phyloP scores from a whole-genome alignment of 805 yeast species.

The Ogataea philodendri region DNA sequence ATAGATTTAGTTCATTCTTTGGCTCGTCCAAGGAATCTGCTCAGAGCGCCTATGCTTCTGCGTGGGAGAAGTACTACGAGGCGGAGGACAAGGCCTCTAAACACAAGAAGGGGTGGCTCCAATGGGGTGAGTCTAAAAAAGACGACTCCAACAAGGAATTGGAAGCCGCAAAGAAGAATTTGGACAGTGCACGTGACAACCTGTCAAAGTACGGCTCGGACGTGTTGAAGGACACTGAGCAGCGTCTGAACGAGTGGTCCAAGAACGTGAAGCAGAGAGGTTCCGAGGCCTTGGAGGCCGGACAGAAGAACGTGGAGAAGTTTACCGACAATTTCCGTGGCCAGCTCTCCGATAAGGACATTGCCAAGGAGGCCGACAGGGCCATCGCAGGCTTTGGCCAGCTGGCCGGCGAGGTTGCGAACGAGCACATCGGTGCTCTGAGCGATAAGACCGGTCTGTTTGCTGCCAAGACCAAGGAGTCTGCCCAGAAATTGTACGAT shows the following conservation, averaged over 20 bases:
- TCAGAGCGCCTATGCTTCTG: constrained; percentile 28
- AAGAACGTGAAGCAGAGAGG: constrained; percentile 14
- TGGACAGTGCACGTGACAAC: constrained; percentile 34
- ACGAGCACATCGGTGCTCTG: constrained; percentile 38
- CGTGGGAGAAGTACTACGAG: constrained; percentile 29
- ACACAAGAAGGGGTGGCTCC: constrained; percentile 36
- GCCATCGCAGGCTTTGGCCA: constrained; percentile 49
- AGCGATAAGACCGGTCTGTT: constrained; percentile 24
- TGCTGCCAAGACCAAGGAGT: constrained; percentile 21
- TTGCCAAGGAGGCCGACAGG: constrained; percentile 36
- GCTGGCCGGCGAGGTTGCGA: constrained; percentile 41
- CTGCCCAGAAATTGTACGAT: constrained; percentile 22
- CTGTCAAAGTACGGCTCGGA: constrained; percentile 26
- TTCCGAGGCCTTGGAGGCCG: constrained; percentile 16
- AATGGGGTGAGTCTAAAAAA: constrained; percentile 38
- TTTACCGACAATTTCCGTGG: constrained; percentile 19
- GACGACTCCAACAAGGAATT: constrained; percentile 36
- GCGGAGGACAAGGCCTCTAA: constrained; percentile 35
- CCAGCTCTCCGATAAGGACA: constrained; percentile 27
- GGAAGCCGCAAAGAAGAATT: constrained; percentile 35
- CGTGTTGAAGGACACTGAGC: constrained; percentile 21
- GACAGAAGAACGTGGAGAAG: constrained; percentile 18
- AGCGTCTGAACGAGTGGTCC: constrained; percentile 11
- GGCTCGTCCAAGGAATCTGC: constrained; percentile 25
- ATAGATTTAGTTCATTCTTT: constrained; percentile 16